phyloP scores from a whole-genome alignment of 2,329 filamentous ascomycete genomes.

The Fusarium tupiense region DNA sequence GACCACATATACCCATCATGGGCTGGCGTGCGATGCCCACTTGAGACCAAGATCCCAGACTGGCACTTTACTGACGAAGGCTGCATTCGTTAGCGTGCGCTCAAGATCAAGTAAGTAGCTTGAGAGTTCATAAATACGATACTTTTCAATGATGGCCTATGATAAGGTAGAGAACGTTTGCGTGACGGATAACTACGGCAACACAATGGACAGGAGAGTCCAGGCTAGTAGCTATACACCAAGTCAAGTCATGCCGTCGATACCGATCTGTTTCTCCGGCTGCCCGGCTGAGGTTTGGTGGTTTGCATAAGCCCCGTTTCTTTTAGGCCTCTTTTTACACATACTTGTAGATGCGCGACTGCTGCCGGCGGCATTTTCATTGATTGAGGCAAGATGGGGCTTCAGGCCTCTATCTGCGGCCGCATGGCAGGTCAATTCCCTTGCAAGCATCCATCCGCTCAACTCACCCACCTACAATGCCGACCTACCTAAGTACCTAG shows the following conservation, averaged over 20 bases:
- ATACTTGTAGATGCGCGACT: not conserved
- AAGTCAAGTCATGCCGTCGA: not conserved
- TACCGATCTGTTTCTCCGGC: not conserved
- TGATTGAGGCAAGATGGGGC: not conserved
- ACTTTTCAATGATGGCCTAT: not conserved
- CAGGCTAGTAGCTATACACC: not conserved
- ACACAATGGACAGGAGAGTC: not conserved
- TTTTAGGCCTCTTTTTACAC: not conserved
- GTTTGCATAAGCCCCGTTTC: not conserved
- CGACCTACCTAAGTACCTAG: not conserved
- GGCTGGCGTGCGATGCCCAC: not conserved
- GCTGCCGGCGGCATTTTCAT: not conserved
- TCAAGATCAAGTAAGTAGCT: not conserved
- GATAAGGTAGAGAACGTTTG: not conserved
- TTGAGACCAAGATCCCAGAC: slow-evolving; percentile 5
- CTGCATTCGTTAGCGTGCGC: not conserved
- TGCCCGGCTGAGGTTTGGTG: not conserved
- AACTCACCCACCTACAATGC: not conserved
- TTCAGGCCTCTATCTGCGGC: not conserved
- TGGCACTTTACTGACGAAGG: not conserved
- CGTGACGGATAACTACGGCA: not conserved
- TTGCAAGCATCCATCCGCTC: not conserved
- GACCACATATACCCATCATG: slow-evolving; percentile 9
- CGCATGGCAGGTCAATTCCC: not conserved
- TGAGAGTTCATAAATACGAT: not conserved